phyloP scores from a whole-genome alignment of 441 rosid species.

The Pelargonium cotyledonis region DNA sequence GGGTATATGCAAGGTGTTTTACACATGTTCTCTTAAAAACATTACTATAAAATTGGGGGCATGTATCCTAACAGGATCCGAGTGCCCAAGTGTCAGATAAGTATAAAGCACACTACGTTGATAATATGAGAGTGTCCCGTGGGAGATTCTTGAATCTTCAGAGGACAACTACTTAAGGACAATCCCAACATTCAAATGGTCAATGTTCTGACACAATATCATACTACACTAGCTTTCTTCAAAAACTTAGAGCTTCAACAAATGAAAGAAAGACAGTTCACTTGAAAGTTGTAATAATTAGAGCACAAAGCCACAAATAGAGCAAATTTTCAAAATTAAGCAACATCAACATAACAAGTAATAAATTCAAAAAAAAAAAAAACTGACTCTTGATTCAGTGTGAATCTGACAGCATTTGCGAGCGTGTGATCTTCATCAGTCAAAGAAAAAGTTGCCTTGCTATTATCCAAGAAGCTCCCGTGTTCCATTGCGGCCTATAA shows the following conservation, averaged over 20 bases:
- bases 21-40: too few species aligned
- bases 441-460: conserved; percentile 60
- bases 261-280: background rate
- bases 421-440: conserved; percentile 82
- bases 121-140: too few species aligned
- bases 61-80: too few species aligned
- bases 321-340: background rate
- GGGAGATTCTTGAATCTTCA: too few species aligned
- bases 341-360: background rate
- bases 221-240: background rate
- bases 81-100: too few species aligned
- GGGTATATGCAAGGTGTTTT: too few species aligned
- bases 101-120: too few species aligned
- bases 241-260: background rate
- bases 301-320: background rate
- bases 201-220: background rate
- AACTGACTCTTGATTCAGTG: conserved; percentile 89
- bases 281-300: background rate
- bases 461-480: conserved; percentile 44
- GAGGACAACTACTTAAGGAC: background rate
- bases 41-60: too few species aligned
- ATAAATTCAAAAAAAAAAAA: background rate
- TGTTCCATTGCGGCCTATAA: conserved; percentile 45
- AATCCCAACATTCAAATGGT: background rate
- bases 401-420: conserved; percentile 71